Base-by-base conservation (phyloP, 768 basidiomycete species). In the Suillus tomentosus region DNA sequence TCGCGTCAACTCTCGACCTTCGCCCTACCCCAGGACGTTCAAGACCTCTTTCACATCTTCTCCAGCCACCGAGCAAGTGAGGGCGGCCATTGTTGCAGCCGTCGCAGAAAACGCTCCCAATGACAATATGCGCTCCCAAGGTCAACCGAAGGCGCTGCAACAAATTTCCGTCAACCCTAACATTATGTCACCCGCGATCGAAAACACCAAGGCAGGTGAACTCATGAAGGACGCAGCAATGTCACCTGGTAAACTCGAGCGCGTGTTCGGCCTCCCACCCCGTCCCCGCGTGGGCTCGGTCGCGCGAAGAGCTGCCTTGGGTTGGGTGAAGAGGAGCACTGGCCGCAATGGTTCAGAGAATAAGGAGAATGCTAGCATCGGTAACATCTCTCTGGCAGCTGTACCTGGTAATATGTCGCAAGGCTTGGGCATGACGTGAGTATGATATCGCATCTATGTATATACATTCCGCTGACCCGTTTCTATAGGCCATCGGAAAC, bases 1-100 rank as follows among this genome's bases (percentile, higher is more conserved):
- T 1, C 83, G 90, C 15, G 91, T 87, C 0, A 81, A 84, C 36
- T 92, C 91, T 34, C 81, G 92, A 19, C 79, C 89, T 0, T 89
- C 89, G 5, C 92, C 91, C 0, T 93, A 94, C 65, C 89, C 91
- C 42, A 81, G 87, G 15, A 70, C 78, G 13, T 74, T 78, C 45
- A 87, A 82, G 70, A 73, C 79, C 0, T 79, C 81, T 1, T 70
- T 80, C 17, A 82, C 87, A 5, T 67, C 73, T 7, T 71, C 72
- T n/a, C 69, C 73, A 0, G 24, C 55, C 0, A 75, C 81, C 0
- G 81, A 85, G 45, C 73, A 79, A 50, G 64, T 73, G 1, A 79
- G 74, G 1, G 70, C 74, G 0, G 70, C 72, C 9, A 62, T 70
- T 9, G 55, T 62, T 1, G 68, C 51, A 36, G 68, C 62, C 43